These are phyloP conservation scores for Apostasia ramifera DNA, from an alignment of 106 monocot genomes.

Conservation along the genomic window DNA sequence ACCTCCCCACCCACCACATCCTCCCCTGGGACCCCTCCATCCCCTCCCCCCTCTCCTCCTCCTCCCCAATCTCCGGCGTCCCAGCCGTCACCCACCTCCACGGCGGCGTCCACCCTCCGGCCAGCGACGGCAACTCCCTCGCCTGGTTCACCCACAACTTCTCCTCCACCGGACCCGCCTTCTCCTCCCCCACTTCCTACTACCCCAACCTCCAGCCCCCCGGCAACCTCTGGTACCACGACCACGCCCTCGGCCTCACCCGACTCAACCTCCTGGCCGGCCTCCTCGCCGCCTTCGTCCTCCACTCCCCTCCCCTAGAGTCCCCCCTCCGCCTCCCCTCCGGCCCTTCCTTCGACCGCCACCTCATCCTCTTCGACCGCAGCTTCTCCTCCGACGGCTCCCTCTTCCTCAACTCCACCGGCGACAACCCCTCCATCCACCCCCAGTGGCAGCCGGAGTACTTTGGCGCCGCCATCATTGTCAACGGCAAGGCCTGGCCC, in stretches of 20 bases:
- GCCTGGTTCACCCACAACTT: conserved; percentile 57
- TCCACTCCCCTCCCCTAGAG: conserved; percentile 45
- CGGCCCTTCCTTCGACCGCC: conserved; percentile 38
- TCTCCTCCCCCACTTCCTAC: conserved; percentile 11
- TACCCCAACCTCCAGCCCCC: conserved; percentile 69
- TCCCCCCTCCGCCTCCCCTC: conserved; percentile 39
- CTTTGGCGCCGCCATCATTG: conserved; percentile 74
- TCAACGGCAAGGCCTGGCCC: conserved; percentile 97
- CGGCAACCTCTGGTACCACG: conserved; percentile 86
- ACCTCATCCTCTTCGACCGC: conserved; percentile 65
- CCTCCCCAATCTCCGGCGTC: conserved; percentile 14
- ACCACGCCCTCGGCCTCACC: conserved; percentile 70
- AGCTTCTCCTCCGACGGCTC: conserved; percentile 69
- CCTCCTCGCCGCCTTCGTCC: conserved; percentile 56
- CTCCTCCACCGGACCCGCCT: conserved; percentile 24
- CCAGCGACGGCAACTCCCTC: conserved; percentile 37
- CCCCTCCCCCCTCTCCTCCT: conserved; percentile 28
- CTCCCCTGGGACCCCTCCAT: conserved; percentile 65
- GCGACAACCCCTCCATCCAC: conserved; percentile 66
- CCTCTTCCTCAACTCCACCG: conserved; percentile 80
- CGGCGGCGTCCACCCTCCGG: conserved; percentile 54
- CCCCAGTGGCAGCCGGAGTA: conserved; percentile 98
- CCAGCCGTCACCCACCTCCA: conserved; percentile 32
- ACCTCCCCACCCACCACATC: conserved; percentile 60
- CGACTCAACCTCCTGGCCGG: conserved; percentile 60